Conservation (phyloP, 2,329 filamentous ascomycete species). For the Nigrospora osmanthi region DNA sequence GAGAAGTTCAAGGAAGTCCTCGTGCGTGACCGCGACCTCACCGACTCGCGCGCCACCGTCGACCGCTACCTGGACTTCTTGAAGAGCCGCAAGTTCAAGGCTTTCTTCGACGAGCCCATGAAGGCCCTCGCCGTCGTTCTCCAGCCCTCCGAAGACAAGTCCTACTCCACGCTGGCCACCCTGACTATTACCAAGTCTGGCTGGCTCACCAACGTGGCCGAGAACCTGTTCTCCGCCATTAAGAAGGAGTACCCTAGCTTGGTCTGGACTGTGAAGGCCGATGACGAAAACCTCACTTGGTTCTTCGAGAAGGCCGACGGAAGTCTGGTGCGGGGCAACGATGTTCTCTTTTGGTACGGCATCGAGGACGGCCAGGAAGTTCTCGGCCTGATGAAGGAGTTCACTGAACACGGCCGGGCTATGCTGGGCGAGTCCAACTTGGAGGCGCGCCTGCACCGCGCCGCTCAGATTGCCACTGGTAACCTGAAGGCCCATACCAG, state of each 20-base stretch:
- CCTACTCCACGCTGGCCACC: constrained; percentile 77
- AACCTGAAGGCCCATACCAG: constrained; percentile 32
- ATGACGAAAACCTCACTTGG: constrained; percentile 96
- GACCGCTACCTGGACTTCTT: constrained; percentile 81
- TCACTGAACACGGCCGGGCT: constrained; percentile 70
- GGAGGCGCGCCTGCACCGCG: constrained; percentile 74
- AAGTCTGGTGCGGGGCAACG: constrained; percentile 75
- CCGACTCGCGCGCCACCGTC: constrained; percentile 76
- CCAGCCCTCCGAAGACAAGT: constrained; percentile 57
- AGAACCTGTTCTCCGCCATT: constrained; percentile 89
- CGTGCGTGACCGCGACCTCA: constrained; percentile 70
- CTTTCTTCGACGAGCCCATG: constrained; percentile 92
- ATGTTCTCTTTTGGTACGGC: constrained; percentile 95
- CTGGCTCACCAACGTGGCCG: constrained; percentile 89
- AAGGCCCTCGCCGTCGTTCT: constrained; percentile 86
- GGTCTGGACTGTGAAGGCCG: constrained; percentile 92
- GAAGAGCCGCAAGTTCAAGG: constrained; percentile 71
- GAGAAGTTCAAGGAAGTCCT: constrained; percentile 75
- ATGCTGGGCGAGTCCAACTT: constrained; percentile 89
- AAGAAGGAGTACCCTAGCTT: constrained; percentile 90
- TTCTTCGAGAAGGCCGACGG: constrained; percentile 97
- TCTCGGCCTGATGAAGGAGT: constrained; percentile 59
- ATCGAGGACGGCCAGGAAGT: constrained; percentile 42
- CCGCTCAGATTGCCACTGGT: constrained; percentile 61
- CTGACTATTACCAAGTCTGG: constrained; percentile 90